A percentile compares a stretch with the other conserved stretches of the same genome.
Conservation (phyloP, 192 early-diverging fungal genomes). For the Podila horticola region DNA sequence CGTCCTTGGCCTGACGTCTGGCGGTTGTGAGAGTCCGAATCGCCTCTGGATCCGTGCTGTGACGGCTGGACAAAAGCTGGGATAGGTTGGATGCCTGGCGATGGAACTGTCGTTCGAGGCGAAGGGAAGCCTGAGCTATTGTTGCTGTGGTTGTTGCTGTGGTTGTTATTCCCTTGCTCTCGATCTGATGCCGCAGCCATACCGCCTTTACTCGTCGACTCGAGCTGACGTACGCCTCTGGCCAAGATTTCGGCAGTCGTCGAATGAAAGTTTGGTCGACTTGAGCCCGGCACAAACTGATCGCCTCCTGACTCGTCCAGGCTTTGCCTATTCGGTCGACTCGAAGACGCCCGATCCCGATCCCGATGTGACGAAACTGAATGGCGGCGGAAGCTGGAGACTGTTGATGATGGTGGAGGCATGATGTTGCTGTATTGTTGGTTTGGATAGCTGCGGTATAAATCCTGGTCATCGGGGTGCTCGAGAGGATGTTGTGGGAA, state of each 20-base stretch:
- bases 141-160: constrained; percentile 2
- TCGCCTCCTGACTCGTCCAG: constrained; percentile 37
- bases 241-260: constrained; percentile 32
- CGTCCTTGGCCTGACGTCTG: constrained; percentile 19
- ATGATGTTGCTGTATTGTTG: constrained; percentile 24
- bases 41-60: constrained; percentile 19
- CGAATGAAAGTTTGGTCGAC: constrained; percentile 17
- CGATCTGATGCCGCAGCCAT: constrained; percentile 12
- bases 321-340: constrained; percentile 10
- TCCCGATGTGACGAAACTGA: constrained; percentile 36
- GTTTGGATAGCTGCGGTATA: not conserved
- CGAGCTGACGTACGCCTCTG: constrained; percentile 16
- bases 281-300: constrained; percentile 38
- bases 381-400: constrained; percentile 32
- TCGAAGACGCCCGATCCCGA: constrained; percentile 8
- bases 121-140: constrained; percentile 44
- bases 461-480: constrained; percentile 7
- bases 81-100: constrained; percentile 14
- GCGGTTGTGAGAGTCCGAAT: constrained; percentile 11
- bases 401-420: constrained; percentile 45
- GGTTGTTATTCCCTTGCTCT: constrained; percentile 3
- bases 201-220: constrained; percentile 13
- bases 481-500: constrained; percentile 49
- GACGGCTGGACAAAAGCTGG: constrained; percentile 18
- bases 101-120: constrained; percentile 32